Base-by-base conservation (phyloP, 306 rosid species). In the Sindora glabra region DNA sequence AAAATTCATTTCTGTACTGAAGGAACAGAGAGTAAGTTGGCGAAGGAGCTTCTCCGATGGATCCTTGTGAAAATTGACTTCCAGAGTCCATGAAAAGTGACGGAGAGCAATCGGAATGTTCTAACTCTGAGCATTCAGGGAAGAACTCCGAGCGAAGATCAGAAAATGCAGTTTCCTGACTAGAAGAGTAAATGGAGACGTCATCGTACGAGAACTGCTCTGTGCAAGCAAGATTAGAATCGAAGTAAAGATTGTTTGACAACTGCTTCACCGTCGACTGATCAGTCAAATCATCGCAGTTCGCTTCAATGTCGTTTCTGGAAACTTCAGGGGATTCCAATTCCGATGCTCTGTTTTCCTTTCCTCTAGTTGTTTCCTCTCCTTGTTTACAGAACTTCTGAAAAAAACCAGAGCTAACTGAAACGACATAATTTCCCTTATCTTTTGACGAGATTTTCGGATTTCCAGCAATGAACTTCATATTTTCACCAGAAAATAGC, bases 11-110 rank as follows among this genome's bases (percentile, higher is more conserved):
- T 53, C 79, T 84, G 81, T 70, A 92, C 55, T 78, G 86, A 50
- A 76, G 25, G 51, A 88, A 80, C 65, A 79, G 25, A 10, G 76
- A 42, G 56, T 72, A 80, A 45, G 85, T 83, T n/a, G 65, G 89
- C 3, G 99, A 88, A 60, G 79, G 76, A 57, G 81, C 69, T 77
- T 76, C 95, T n/a, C 66, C 82, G 32, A 45, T 77, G 16, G 96
- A 81, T 27, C 80, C 76, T 51, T 83, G 78, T 1, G 96, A 86
- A 79, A 92, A 92, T 34, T 92, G 86, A 59, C 95, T 88, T 59
- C 95, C 90, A 9, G 99, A 83, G 71, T 92, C 94, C 10, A 60
- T 13, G 63, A 76, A 83, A 34, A 72, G 62, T 2, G 97, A 81
- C 15, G 85, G 81, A 53, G 79, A 48, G 66, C 48, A 85, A 67